Evolutionary conservation across 192 early-diverging fungal species (phyloP).

Genomic region (Linnemannia exigua): DNA sequence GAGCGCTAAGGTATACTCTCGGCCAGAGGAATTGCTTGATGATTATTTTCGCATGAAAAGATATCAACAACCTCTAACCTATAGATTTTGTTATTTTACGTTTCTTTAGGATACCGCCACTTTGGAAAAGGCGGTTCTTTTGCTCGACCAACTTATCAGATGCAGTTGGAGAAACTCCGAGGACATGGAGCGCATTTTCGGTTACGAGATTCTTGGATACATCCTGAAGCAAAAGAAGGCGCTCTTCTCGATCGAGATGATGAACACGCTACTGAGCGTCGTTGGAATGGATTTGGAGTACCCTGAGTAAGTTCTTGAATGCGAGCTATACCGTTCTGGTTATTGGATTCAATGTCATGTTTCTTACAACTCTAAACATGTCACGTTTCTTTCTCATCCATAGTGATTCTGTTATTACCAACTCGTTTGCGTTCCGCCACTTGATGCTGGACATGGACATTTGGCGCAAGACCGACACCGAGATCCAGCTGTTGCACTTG

Average conservation of each 20-base stretch:
- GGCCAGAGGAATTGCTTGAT: neutral
- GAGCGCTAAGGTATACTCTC: constrained; percentile 63
- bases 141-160: constrained; percentile 72
- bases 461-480: constrained; percentile 68
- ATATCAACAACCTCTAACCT: neutral
- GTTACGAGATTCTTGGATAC: constrained; percentile 76
- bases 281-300: constrained; percentile 71
- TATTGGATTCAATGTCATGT: no score
- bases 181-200: constrained; percentile 78
- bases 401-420: constrained; percentile 75
- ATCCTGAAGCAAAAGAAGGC: constrained; percentile 75
- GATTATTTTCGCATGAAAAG: no score
- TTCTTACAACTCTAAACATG: neutral
- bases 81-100: neutral
- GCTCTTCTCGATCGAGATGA: constrained; percentile 66
- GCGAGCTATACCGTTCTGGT: neutral
- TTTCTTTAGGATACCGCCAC: constrained; percentile 60
- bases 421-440: constrained; percentile 73
- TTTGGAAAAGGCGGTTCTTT: constrained; percentile 64
- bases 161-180: constrained; percentile 79
- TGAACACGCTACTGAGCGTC: constrained; percentile 72
- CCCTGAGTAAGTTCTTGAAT: constrained; percentile 58
- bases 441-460: constrained; percentile 79
- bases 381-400: neutral
- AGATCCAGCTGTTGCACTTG: constrained; percentile 70